Evolutionary conservation across 2,329 filamentous ascomycete genomes (phyloP).

Genomic region (Sclerotinia minor): DNA sequence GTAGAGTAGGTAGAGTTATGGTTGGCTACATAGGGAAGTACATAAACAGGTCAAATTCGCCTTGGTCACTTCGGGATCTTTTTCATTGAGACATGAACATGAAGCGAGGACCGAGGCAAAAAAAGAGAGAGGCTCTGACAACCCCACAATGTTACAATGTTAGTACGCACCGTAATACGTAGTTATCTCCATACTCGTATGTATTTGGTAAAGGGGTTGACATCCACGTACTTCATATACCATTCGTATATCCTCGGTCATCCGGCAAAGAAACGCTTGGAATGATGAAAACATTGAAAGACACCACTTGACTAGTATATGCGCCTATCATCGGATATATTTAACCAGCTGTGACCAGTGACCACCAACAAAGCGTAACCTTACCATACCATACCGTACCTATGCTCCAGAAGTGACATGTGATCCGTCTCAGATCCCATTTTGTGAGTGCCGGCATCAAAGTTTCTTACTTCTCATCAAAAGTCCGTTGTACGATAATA

Average conservation of each 20-base stretch:
- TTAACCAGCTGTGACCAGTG: too few species aligned
- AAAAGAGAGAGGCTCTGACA: not conserved
- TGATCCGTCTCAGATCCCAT: constrained; percentile 3
- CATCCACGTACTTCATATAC: too few species aligned
- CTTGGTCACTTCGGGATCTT: constrained; percentile 16
- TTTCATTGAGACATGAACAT: constrained; percentile 6
- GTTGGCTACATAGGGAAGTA: constrained; percentile 1
- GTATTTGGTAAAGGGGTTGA: not conserved
- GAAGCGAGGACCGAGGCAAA: constrained; percentile 21
- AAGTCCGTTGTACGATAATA: too few species aligned
- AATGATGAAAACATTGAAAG: constrained; percentile 16
- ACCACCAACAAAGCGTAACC: too few species aligned
- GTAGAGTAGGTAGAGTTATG: not conserved
- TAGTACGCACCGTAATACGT: too few species aligned
- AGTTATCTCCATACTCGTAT: too few species aligned
- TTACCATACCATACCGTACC: too few species aligned
- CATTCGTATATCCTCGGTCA: constrained; percentile 10
- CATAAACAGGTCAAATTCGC: constrained; percentile 2
- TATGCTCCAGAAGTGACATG: too few species aligned
- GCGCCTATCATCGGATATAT: constrained; percentile 4
- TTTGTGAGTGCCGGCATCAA: not conserved
- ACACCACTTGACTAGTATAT: constrained; percentile 15
- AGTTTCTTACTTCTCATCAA: too few species aligned
- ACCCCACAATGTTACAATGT: constrained; percentile 1
- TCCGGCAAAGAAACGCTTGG: constrained; percentile 10